Base-by-base conservation (phyloP, 192 early-diverging fungal genomes). In the Rhizoclosmatium globosum region DNA sequence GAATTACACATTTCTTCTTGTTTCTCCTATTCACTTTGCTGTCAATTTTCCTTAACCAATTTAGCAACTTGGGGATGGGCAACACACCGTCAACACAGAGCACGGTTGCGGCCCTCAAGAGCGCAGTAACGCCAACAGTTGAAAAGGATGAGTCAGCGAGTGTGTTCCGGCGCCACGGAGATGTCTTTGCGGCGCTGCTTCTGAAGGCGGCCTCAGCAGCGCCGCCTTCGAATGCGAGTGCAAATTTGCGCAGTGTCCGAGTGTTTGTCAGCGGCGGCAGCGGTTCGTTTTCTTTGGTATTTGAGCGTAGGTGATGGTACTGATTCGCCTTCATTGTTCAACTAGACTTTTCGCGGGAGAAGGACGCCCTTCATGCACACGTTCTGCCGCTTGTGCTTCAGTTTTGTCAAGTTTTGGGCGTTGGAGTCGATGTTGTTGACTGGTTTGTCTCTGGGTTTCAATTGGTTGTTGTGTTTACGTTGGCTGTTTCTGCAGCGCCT, bases 391-490 rank as follows among this genome's bases (percentile, higher is more conserved):
- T 71, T 58, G 21, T 59, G 79, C 42, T 31, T 62, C 1, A 21
- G 69, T 2, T 79, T 82, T 41, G 78, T 75, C 71, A 57, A 38
- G 19, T 31, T 62, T 6, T 47, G 78, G 3, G 75, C 45, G 9
- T 46, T 82, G 44, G 81, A 82, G 71, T 82, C 62, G 76, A 43
- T 3, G 68, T 72, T 21, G 47, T 71, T 42, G 81, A 82, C 47
- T 45, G 78, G 81, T 82, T 41, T 31, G 76, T 67, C 4, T 9
- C 31, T 46, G 56, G 21, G 47, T 38, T 39, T 70, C n/a, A 47
- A 43, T 41, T 38, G 13, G 15, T 46, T 47, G 43, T 69, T 11
- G 41, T 41, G 1, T n/a, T 4, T 47, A 13, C 31, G 41, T 38
- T 45, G 21, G 73, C 64, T 9, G 11, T 71, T 38, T 44, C 31